A percentile compares a stretch with the other conserved stretches of the same genome.
Evolutionary conservation across 306 rosid species (phyloP).

Genomic region (Dryas alaskensis): DNA sequence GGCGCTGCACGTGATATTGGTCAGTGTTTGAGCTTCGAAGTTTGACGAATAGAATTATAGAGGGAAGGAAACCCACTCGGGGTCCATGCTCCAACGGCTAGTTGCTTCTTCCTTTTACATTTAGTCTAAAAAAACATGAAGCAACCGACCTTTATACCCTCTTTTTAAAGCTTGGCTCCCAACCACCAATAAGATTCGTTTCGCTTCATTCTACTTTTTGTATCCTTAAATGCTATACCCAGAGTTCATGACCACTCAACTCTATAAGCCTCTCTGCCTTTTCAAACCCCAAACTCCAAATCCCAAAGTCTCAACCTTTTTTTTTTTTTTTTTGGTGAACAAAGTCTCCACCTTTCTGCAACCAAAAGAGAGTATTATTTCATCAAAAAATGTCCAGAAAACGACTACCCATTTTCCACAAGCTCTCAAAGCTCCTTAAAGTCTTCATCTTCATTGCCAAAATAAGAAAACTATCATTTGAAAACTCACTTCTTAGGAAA

Average conservation of each 20-base stretch:
- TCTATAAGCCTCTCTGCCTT: neutral
- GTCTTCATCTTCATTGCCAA: conserved; percentile 37
- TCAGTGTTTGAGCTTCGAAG: neutral
- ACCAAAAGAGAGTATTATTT: conserved; percentile 3
- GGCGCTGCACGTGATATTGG: neutral
- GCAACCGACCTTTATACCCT: conserved; percentile 45
- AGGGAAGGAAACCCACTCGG: conserved; percentile 11
- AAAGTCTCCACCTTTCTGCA: neutral
- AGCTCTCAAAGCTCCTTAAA: conserved; percentile 37
- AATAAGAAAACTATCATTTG: conserved; percentile 40
- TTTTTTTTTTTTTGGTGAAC: too few relatives aligned
- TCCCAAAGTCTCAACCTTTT: too few relatives aligned
- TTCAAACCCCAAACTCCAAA: neutral
- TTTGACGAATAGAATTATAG: conserved; percentile 2
- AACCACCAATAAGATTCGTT: conserved; percentile 17
- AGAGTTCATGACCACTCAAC: too few relatives aligned
- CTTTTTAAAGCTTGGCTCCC: conserved; percentile 57
- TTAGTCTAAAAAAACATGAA: conserved; percentile 15
- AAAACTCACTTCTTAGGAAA: conserved; percentile 35
- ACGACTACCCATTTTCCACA: conserved; percentile 34
- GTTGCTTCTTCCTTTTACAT: conserved; percentile 23
- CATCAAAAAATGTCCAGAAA: conserved; percentile 45
- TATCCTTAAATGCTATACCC: conserved; percentile 28
- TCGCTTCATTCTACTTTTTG: conserved; percentile 30
- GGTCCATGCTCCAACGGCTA: conserved; percentile 52